Percentiles rank a stretch among this genome's conserved stretches.
Conservation (phyloP, 1,284 basidiomycete genomes). For the Ceratobasidium sp. region DNA sequence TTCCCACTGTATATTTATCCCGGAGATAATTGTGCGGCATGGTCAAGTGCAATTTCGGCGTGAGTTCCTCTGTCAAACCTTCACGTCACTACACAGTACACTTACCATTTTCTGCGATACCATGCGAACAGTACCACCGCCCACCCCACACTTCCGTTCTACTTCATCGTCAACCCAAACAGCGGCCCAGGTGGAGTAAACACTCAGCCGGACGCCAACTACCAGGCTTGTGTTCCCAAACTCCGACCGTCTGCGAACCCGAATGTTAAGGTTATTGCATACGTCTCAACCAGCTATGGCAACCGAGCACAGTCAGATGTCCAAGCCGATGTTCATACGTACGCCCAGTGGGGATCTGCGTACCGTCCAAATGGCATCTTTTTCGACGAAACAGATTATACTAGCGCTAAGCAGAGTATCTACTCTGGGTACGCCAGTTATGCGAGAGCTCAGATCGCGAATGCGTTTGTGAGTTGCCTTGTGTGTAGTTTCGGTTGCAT, state of each 20-base stretch:
- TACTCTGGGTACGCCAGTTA: conserved; percentile 23
- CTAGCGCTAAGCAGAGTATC: not conserved
- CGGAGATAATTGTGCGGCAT: conserved; percentile 25
- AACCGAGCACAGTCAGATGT: conserved; percentile 49
- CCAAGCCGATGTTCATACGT: conserved; percentile 55
- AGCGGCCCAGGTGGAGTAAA: conserved; percentile 54
- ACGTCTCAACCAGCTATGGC: conserved; percentile 54
- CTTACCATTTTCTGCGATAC: conserved; percentile 49
- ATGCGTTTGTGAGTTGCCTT: conserved; percentile 15
- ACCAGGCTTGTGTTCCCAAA: conserved; percentile 54
- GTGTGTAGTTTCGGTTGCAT: not conserved
- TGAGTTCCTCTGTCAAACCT: conserved; percentile 22
- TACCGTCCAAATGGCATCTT: conserved; percentile 57
- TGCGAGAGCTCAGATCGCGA: conserved; percentile 10
- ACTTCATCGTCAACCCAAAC: conserved; percentile 55
- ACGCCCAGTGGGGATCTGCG: conserved; percentile 53
- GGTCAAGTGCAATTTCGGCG: conserved; percentile 37
- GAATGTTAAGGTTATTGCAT: conserved; percentile 57
- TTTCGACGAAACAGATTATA: conserved; percentile 54
- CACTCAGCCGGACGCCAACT: conserved; percentile 54
- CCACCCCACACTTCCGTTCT: conserved; percentile 54
- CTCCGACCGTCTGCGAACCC: conserved; percentile 48
- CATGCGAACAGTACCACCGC: conserved; percentile 54
- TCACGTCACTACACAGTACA: conserved; percentile 55
- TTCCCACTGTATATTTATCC: conserved; percentile 38